Conservation (phyloP, 2,329 filamentous ascomycete genomes). For the Fusarium phyllophilum region DNA sequence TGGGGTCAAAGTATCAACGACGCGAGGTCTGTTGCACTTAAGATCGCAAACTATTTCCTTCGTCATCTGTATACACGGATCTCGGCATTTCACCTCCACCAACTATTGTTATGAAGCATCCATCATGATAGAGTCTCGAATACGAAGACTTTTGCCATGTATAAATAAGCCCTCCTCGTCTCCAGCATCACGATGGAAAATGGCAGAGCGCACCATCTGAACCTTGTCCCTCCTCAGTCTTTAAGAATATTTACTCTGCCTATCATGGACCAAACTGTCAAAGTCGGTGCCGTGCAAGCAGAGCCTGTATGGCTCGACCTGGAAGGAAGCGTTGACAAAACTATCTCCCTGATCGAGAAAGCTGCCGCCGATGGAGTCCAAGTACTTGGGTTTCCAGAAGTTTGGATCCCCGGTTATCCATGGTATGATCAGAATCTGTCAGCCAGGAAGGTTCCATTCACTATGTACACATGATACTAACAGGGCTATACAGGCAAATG, state of each 20-base stretch:
- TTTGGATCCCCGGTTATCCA: constrained; percentile 3
- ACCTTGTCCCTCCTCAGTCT: background rate
- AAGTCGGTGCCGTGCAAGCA: background rate
- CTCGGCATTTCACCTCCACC: background rate
- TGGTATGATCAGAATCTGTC: background rate
- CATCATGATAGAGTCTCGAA: background rate
- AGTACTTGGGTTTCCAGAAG: constrained; percentile 4
- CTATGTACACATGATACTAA: background rate
- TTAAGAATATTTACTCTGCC: rapidly evolving
- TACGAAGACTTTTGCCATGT: background rate
- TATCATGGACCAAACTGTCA: background rate
- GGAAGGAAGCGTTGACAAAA: background rate
- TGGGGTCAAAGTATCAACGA: background rate
- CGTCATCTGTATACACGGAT: background rate
- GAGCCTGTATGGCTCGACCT: background rate
- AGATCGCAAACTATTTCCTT: constrained; percentile 3
- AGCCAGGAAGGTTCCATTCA: background rate
- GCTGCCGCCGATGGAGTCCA: background rate
- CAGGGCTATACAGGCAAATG: background rate
- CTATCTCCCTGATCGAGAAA: background rate
- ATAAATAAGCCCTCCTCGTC: background rate
- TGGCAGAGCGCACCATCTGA: background rate
- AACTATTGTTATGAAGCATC: background rate
- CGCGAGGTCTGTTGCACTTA: rapidly evolving
- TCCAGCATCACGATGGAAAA: background rate